These are phyloP conservation scores for Saussurea involucrata DNA, from an alignment of 129 eudicot species.

Conservation along the genomic window DNA sequence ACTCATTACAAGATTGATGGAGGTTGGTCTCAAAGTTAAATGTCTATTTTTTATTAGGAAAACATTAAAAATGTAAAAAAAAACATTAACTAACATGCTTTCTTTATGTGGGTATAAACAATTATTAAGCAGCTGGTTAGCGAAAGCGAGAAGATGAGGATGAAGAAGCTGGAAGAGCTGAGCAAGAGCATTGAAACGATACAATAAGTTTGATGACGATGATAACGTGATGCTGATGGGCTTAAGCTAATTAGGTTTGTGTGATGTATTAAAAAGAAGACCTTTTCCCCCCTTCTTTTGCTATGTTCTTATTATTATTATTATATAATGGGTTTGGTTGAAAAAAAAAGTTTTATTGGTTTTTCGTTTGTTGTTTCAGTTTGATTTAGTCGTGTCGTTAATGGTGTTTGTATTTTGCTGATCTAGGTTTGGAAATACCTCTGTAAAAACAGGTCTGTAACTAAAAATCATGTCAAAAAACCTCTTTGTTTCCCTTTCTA, in stretches of 20 bases:
- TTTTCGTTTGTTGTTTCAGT: conserved; percentile 7
- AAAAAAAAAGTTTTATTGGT: conserved; percentile 30
- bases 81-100: conserved; percentile 23
- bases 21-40: conserved; percentile 55
- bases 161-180: conserved; percentile 96
- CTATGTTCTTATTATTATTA: conserved; percentile 38
- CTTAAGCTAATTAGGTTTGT: conserved; percentile 54
- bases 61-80: background rate
- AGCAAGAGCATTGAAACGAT: conserved; percentile 87
- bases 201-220: conserved; percentile 34
- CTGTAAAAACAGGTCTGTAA: conserved; percentile 82
- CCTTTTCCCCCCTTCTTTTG: conserved; percentile 23
- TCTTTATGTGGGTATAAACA: conserved; percentile 24
- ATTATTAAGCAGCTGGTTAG: conserved; percentile 84
- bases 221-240: conserved; percentile 33
- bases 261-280: conserved; percentile 58
- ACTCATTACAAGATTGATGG: conserved; percentile 87
- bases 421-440: conserved; percentile 64
- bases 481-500: conserved; percentile 37
- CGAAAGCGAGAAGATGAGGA: conserved; percentile 95
- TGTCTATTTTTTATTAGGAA: background rate
- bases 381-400: conserved; percentile 30
- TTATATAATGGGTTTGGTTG: conserved; percentile 63
- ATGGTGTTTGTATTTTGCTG: conserved; percentile 49
- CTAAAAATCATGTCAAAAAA: conserved; percentile 59